These are phyloP conservation scores for Candida tammaniensis DNA, from an alignment of 805 yeast species.

Conservation along the genomic window DNA sequence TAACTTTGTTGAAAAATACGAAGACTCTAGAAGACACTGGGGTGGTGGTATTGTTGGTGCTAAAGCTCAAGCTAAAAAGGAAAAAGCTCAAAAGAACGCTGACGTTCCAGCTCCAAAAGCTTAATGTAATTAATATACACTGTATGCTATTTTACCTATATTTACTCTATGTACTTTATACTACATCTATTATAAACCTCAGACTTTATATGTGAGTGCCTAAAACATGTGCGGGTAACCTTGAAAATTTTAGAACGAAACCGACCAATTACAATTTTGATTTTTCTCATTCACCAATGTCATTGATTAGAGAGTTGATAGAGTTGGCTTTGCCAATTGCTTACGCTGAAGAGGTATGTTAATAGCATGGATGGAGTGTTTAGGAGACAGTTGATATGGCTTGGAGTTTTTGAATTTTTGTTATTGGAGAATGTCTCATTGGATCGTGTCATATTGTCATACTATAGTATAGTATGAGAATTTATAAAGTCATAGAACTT, in stretches of 20 bases:
- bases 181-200: too few species aligned
- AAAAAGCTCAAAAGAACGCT: conserved; percentile 67
- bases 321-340: conserved; percentile 82
- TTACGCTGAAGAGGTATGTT: conserved; percentile 70
- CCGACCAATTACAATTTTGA: conserved; percentile 25
- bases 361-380: neutral
- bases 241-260: too few species aligned
- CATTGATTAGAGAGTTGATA: conserved; percentile 68
- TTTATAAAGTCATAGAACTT: too few species aligned
- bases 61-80: conserved; percentile 84
- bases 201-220: too few species aligned
- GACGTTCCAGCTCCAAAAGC: conserved; percentile 19
- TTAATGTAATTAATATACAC: neutral
- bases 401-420: too few species aligned
- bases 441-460: too few species aligned
- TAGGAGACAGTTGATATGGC: too few species aligned
- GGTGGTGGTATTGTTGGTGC: conserved; percentile 99
- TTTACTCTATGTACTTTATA: neutral
- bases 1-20: conserved; percentile 91
- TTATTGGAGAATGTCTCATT: too few species aligned
- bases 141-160: neutral
- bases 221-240: conserved; percentile 10
- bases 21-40: conserved; percentile 97
- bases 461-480: too few species aligned
- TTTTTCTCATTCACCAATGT: conserved; percentile 35